Base-by-base conservation (phyloP, 2,329 filamentous ascomycete species). In the Claviceps sp. region DNA sequence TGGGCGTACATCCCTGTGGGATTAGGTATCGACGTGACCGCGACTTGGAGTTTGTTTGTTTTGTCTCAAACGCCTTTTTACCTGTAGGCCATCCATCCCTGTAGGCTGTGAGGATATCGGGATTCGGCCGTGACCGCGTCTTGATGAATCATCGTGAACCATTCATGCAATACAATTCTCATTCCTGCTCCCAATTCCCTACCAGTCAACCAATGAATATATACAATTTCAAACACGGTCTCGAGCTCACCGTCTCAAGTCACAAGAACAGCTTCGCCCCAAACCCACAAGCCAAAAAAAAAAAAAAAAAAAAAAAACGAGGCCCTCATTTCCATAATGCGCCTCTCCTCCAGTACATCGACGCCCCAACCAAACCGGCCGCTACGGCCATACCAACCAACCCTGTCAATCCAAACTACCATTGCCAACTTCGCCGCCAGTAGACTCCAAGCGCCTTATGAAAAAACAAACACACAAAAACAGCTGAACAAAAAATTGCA, bases 381-480 rank as follows among this genome's bases (percentile, higher is more conserved):
- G 29, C 43, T 44, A 22, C 61, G 61, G 60, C 62, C 64, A 66
- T 66, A 66, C 66, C 65, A 64, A 61, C 60, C 65, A 64, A 62
- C 60, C 62, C 59, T 57, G 59, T 59, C 60, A 63, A 65, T 66
- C 63, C 66, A 62, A 63, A 40, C 42, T 50, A 58, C 60, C 64
- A 52, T 59, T 56, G 59, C 55, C 60, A 61, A 61, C 61, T 64
- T 62, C 62, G 60, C 62, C 62, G 60, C 65, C 65, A 59, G 56
- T 59, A 11, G 61, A 70, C 68, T 69, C 68, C 68, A 59, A 68
- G 66, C 68, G 68, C 68, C 68, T 56, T 66, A 62, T 66, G 61
- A 64, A 61, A 68, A 16, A 45, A 16, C 22, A 44, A 40, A 40
- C 38, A 44, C 42, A 62, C 62, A 60, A 23, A 64, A 61, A 50